Evolutionary conservation across 1,284 basidiomycete species (phyloP).

Genomic region (Trichosporon ovoides): DNA sequence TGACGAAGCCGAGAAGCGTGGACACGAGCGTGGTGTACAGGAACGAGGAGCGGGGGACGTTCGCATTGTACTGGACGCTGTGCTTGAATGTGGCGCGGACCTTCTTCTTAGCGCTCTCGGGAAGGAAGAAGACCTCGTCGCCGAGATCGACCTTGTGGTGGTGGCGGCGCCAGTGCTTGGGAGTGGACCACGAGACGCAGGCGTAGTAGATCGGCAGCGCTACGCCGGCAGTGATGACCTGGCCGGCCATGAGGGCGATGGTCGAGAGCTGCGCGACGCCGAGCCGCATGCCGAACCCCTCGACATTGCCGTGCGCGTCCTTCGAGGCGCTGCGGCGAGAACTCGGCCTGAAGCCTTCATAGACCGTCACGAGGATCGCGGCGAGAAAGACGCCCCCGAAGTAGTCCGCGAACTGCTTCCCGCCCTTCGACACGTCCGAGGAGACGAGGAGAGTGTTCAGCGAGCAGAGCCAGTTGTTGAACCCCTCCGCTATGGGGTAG

Average conservation of each 20-base stretch:
- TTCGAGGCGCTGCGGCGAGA: constrained; percentile 7
- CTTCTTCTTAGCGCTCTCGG: background rate
- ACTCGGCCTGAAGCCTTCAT: constrained; percentile 17
- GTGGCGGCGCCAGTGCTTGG: constrained; percentile 11
- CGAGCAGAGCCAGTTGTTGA: constrained; percentile 12
- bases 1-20: constrained; percentile 9
- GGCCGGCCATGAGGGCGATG: background rate
- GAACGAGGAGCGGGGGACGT: constrained; percentile 14
- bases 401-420: background rate
- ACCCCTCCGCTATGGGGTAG: background rate
- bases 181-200: constrained; percentile 9
- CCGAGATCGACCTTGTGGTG: constrained; percentile 13
- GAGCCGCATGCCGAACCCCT: constrained; percentile 18
- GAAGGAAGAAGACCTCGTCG: constrained; percentile 14
- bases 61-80: constrained; percentile 13
- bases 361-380: constrained; percentile 10
- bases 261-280: constrained; percentile 16
- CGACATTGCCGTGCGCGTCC: constrained; percentile 6
- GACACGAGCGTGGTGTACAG: constrained; percentile 16
- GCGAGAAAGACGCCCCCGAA: constrained; percentile 9
- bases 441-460: constrained; percentile 12
- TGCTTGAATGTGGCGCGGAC: constrained; percentile 8
- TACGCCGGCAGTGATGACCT: constrained; percentile 15
- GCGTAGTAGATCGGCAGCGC: constrained; percentile 14
- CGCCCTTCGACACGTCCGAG: background rate